Evolutionary conservation across 176 grass and related monocot genomes (phyloP).

Genomic region (Dendrocalamus sinicus): DNA sequence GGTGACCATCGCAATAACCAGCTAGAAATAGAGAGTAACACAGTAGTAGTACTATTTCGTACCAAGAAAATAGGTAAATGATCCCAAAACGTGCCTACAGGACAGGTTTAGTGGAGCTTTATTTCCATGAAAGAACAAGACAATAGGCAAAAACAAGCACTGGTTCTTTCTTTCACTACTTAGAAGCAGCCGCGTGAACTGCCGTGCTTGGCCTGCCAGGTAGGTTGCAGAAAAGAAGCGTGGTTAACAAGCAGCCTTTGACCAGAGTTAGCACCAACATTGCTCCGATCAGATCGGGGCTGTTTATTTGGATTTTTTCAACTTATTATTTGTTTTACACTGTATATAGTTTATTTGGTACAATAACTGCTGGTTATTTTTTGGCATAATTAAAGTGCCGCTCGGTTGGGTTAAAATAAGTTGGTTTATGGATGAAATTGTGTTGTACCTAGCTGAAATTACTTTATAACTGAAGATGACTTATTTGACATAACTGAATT

Average conservation of each 20-base stretch:
- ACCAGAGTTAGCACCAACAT: constrained; percentile 24
- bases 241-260: constrained; percentile 47
- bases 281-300: not conserved
- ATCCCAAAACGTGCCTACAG: not conserved
- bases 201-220: constrained; percentile 4
- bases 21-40: not conserved
- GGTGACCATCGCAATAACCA: not conserved
- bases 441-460: no score
- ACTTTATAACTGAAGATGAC: rapidly evolving
- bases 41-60: not conserved
- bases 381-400: no score
- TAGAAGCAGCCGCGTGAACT: constrained; percentile 11
- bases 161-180: not conserved
- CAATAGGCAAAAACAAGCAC: not conserved
- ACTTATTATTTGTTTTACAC: no score
- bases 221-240: constrained; percentile 37
- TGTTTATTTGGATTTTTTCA: no score
- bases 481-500: no score
- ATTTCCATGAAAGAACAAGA: not conserved
- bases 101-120: not conserved
- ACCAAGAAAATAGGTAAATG: constrained; percentile 12
- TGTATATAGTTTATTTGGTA: no score
- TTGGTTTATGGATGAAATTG: rapidly evolving
- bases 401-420: no score
- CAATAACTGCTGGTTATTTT: rapidly evolving